Evolutionary conservation across 345 rosid species (phyloP), one percentile per base, ranked within the genome.

Genomic region (Hibiscus tridactylites): DNA sequence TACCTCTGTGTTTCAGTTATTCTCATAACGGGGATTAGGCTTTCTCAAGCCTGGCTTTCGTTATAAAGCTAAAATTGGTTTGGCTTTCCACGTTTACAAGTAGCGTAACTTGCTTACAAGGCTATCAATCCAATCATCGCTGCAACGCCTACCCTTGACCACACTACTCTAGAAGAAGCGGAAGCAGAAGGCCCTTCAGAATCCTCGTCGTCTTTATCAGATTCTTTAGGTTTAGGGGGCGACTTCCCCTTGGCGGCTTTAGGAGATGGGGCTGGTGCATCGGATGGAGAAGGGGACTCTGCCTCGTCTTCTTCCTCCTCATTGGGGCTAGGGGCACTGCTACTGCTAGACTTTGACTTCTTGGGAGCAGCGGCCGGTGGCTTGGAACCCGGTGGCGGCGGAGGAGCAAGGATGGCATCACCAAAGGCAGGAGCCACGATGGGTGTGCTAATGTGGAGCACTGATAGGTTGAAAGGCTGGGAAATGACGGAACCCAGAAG

Each of bases 391-490:
- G 73, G 84, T 10, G 84, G 92, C 0, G 84, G 88, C 15, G 86
- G 85, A 9, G 87, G 84, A 54, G 84, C 77, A 26, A 10, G 44
- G 39, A 85, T 53, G 1, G 57, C 70, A 3, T 70, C 21, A 10
- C 86, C 89, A 12, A 85, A 68, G 19, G 93, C 91, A 13, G 96
- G 87, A 28, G 88, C 79, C 61, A 84, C 79, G 54, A 90, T 88
- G 1, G 86, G 83, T 19, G 70, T 66, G 65, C 85, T 90, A 6
- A 92, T 85, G 52, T 87, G 85, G 58, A 92, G 74, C 56, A 90
- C 85, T 3, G 94, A 90, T 59, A 92, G 39, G 84, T 92, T 85
- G 44, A 68, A 92, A 3, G 98, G 96, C 76, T 81, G 83, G 24
- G 85, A 13, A 17, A 53, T 74, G 1, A 90, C 71, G 0, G 83